Conservation (phyloP, 441 rosid species). For the Adansonia gregorii region DNA sequence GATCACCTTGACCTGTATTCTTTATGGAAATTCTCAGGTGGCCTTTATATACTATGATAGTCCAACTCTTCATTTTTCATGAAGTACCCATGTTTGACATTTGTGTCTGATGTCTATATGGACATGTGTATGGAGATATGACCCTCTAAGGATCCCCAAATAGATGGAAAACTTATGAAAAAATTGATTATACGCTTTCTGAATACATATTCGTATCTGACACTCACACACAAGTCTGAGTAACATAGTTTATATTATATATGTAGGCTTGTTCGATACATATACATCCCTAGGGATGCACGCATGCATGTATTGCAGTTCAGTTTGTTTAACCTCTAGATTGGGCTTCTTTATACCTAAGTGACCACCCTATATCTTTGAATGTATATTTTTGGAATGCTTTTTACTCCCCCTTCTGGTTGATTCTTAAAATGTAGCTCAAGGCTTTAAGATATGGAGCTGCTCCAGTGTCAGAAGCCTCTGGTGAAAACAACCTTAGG, state of each 20-base stretch:
- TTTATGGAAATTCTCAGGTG: neutral
- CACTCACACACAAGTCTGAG: too few relatives aligned
- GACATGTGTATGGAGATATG: too few relatives aligned
- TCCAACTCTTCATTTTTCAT: too few relatives aligned
- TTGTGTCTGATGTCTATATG: neutral
- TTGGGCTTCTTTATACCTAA: neutral
- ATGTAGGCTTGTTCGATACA: neutral
- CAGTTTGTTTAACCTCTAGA: neutral
- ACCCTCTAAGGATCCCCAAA: too few relatives aligned
- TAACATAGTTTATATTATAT: neutral
- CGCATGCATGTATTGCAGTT: neutral
- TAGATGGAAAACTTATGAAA: too few relatives aligned
- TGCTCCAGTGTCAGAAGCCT: conserved; percentile 51
- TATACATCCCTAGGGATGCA: neutral
- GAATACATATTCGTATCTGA: too few relatives aligned
- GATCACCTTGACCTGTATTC: neutral
- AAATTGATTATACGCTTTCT: too few relatives aligned
- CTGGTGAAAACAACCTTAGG: conserved; percentile 43
- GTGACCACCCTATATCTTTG: neutral
- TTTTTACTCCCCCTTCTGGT: neutral
- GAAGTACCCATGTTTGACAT: neutral
- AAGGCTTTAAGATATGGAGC: conserved; percentile 80
- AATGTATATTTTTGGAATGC: neutral
- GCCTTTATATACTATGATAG: too few relatives aligned
- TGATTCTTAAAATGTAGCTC: conserved; percentile 47